Evolutionary conservation across 73 alveolate genomes (phyloP).

Genomic region (Paramecium bursaria): DNA sequence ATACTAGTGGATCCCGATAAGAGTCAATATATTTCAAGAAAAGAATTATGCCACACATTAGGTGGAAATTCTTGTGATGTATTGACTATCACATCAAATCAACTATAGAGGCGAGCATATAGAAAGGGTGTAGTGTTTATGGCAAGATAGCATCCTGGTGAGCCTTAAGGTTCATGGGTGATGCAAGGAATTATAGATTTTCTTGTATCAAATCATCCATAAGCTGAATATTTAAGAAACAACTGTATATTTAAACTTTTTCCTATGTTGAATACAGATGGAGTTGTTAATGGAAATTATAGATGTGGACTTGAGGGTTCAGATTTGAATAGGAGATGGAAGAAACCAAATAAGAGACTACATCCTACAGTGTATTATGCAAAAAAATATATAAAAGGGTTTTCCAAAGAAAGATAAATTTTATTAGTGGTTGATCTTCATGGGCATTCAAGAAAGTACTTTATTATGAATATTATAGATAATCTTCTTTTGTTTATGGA

Average conservation of each 20-base stretch:
- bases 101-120: slow-evolving; percentile 63
- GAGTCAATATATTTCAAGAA: slow-evolving; percentile 64
- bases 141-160: slow-evolving; percentile 93
- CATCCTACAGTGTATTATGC: slow-evolving; percentile 93
- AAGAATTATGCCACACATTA: slow-evolving; percentile 82
- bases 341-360: slow-evolving; percentile 71
- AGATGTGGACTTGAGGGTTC: slow-evolving; percentile 80
- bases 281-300: slow-evolving; percentile 87
- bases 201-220: slow-evolving; percentile 79
- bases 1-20: slow-evolving; percentile 35
- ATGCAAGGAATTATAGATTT: slow-evolving; percentile 88
- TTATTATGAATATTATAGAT: slow-evolving; percentile 68
- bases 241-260: slow-evolving; percentile 81
- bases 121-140: slow-evolving; percentile 82
- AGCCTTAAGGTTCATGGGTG: slow-evolving; percentile 85
- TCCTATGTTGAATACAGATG: slow-evolving; percentile 90
- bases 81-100: slow-evolving; percentile 81
- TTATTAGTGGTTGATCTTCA: slow-evolving; percentile 83
- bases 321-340: slow-evolving; percentile 87
- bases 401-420: slow-evolving; percentile 86
- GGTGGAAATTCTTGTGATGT: slow-evolving; percentile 88
- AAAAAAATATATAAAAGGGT: slow-evolving; percentile 84
- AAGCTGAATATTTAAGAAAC: slow-evolving; percentile 85
- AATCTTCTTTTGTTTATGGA: slow-evolving; percentile 65
- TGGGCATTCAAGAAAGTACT: slow-evolving; percentile 82